These are phyloP conservation scores for Amanita pseudoporphyria DNA, from an alignment of 768 basidiomycete species.

Conservation along the genomic window DNA sequence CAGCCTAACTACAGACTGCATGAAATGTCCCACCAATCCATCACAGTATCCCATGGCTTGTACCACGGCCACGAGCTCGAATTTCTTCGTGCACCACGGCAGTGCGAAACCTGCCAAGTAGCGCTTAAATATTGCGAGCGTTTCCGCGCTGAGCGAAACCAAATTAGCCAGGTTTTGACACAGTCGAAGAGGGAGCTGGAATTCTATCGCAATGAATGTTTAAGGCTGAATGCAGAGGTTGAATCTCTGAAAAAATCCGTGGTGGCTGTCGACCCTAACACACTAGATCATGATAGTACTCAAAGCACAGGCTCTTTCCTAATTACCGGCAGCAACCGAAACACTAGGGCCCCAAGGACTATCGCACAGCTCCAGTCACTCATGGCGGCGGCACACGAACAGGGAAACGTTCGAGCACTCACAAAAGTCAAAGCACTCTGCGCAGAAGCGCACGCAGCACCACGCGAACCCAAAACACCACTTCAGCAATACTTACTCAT, in stretches of 20 bases:
- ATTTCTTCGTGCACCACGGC: background rate
- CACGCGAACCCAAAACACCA: constrained; percentile 33
- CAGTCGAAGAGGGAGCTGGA: background rate
- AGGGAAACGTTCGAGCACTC: constrained; percentile 30
- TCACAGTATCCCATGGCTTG: background rate
- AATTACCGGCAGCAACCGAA: constrained; percentile 10
- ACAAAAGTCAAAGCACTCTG: constrained; percentile 34
- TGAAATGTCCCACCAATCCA: background rate
- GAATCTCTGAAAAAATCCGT: background rate
- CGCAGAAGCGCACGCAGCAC: constrained; percentile 33
- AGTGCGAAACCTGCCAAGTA: background rate
- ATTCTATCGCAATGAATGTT: background rate
- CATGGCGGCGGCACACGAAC: constrained; percentile 33
- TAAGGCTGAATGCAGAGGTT: background rate
- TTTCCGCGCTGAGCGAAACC: constrained; percentile 1
- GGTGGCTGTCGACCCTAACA: background rate
- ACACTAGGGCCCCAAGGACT: constrained; percentile 22
- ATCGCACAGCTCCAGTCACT: constrained; percentile 32
- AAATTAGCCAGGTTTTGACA: background rate
- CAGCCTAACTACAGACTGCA: too few relatives aligned
- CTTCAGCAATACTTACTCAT: constrained; percentile 31
- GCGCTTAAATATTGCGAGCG: constrained; percentile 1
- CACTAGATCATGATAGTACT: background rate
- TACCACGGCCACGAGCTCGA: background rate
- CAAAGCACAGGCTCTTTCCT: background rate